phyloP scores from a whole-genome alignment of 2,329 filamentous ascomycete species.

The Botrytis deweyae region DNA sequence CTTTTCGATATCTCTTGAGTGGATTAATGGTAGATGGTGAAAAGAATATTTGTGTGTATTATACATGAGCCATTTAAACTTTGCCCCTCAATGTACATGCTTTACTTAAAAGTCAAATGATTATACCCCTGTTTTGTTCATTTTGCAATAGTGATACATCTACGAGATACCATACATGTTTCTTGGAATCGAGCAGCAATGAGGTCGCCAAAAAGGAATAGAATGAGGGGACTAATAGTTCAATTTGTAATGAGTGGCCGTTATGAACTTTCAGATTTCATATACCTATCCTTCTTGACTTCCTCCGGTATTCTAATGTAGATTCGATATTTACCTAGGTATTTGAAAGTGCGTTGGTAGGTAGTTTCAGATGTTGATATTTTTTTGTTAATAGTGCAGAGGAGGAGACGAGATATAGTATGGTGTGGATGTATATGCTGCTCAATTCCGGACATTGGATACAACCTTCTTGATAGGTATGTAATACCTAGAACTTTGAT shows the following conservation, averaged over 20 bases:
- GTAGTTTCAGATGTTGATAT: background rate
- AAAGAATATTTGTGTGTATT: background rate
- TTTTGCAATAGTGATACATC: background rate
- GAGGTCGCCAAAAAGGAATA: background rate
- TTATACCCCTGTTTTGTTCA: background rate
- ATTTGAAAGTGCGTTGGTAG: too few relatives aligned
- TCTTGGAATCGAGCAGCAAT: background rate
- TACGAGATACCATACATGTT: background rate
- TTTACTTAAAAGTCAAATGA: background rate
- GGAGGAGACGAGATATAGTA: background rate
- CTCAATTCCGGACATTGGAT: background rate
- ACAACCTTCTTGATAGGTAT: background rate
- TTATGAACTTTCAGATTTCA: too few relatives aligned
- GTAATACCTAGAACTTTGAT: background rate
- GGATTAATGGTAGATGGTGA: background rate
- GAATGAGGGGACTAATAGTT: background rate
- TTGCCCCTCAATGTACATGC: background rate
- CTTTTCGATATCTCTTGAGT: conserved; percentile 72
- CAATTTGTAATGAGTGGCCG: too few relatives aligned
- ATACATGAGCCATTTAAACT: background rate
- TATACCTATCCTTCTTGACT: too few relatives aligned
- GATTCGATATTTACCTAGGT: too few relatives aligned
- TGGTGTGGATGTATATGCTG: background rate
- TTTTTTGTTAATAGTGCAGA: background rate
- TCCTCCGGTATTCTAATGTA: too few relatives aligned